Percentiles rank a stretch among this genome's conserved stretches.
These are phyloP conservation scores for Pseudonectria foliicola DNA, from an alignment of 2,329 filamentous ascomycete species.

Conservation along the genomic window DNA sequence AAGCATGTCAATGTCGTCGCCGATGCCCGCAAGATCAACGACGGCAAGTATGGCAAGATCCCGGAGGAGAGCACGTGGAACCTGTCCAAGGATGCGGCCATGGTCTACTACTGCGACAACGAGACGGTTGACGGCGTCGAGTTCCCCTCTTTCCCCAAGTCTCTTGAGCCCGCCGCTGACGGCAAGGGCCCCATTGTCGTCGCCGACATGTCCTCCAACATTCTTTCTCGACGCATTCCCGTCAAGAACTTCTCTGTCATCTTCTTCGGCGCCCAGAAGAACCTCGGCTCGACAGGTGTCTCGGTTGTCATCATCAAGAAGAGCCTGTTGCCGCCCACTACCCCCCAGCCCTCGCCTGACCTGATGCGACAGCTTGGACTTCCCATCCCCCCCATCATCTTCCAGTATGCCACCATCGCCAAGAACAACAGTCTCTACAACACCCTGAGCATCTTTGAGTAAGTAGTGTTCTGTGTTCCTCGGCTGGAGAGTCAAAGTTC, in stretches of 20 bases:
- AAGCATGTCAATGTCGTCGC: conserved; percentile 74
- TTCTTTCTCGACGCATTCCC: conserved; percentile 72
- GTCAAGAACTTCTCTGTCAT: conserved; percentile 74
- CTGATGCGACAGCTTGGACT: conserved; percentile 68
- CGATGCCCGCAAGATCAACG: conserved; percentile 58
- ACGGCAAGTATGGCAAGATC: conserved; percentile 81
- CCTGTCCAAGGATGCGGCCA: conserved; percentile 58
- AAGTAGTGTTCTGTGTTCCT: conserved; percentile 22
- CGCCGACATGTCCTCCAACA: conserved; percentile 92
- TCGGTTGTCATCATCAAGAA: conserved; percentile 83
- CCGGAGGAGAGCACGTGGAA: conserved; percentile 71
- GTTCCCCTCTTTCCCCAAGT: conserved; percentile 66
- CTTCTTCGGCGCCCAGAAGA: conserved; percentile 94
- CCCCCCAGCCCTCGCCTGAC: conserved; percentile 56
- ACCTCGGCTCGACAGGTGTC: conserved; percentile 78
- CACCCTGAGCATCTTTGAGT: conserved; percentile 87
- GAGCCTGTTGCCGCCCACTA: conserved; percentile 62
- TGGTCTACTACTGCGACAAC: conserved; percentile 90
- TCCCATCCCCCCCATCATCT: conserved; percentile 70
- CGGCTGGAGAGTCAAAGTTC: neutral
- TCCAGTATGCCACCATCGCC: conserved; percentile 76
- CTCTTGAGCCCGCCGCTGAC: conserved; percentile 49
- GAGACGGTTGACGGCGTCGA: conserved; percentile 94
- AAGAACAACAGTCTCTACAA: conserved; percentile 97
- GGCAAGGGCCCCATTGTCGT: conserved; percentile 70